Conservation (phyloP, 2,329 filamentous ascomycete species). For the Sclerotinia nivalis region DNA sequence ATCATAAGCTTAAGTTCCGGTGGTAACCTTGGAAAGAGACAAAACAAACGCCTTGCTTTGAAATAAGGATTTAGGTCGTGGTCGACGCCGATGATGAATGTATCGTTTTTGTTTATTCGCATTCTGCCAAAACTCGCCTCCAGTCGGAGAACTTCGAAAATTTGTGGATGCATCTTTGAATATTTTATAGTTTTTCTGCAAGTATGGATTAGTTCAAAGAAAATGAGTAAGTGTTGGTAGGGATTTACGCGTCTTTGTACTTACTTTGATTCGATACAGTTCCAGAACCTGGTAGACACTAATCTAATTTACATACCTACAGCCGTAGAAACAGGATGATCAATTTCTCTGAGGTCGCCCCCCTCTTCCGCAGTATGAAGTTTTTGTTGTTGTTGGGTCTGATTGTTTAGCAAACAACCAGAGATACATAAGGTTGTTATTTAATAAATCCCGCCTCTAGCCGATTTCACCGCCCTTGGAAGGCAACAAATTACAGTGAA, state of each 20-base stretch:
- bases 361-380: not conserved
- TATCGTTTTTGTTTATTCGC: not conserved
- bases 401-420: not conserved
- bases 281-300: not conserved
- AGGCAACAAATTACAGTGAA: too few relatives aligned
- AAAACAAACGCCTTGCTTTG: not conserved
- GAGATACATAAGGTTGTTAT: too few relatives aligned
- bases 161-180: not conserved
- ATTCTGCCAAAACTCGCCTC: not conserved
- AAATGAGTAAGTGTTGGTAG: not conserved
- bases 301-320: not conserved
- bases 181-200: not conserved
- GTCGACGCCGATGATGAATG: conserved; percentile 1
- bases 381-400: not conserved
- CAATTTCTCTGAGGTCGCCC: not conserved
- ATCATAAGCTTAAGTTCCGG: conserved; percentile 9
- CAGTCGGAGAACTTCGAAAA: not conserved
- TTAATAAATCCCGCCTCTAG: too few relatives aligned
- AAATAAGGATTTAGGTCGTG: not conserved
- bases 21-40: conserved; percentile 1
- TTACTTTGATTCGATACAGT: not conserved
- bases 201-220: not conserved
- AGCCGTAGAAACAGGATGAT: not conserved
- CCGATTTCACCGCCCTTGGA: too few relatives aligned
- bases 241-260: not conserved